A percentile compares a stretch with the other conserved stretches of the same genome.
These are phyloP conservation scores for Casaregolazyma suthepensis DNA, from an alignment of 1,139 yeast species.

Conservation along the genomic window DNA sequence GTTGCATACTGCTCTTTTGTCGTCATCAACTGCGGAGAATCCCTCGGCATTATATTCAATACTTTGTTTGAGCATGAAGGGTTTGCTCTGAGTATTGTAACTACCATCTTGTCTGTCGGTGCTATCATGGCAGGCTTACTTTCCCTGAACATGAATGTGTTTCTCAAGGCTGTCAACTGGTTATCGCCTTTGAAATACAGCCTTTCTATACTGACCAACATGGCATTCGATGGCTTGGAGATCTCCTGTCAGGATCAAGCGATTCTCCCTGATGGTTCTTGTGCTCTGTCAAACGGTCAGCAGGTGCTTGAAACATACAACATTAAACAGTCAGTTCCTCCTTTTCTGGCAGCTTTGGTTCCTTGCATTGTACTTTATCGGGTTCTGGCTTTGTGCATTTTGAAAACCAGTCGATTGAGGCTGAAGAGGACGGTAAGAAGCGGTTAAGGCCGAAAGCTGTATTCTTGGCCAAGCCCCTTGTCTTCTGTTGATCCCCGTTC, in stretches of 20 bases:
- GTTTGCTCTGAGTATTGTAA: slow-evolving; percentile 65
- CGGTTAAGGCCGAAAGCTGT: neutral
- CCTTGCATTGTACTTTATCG: slow-evolving; percentile 35
- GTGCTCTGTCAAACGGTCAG: slow-evolving; percentile 45
- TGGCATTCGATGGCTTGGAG: slow-evolving; percentile 40
- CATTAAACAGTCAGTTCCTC: slow-evolving; percentile 32
- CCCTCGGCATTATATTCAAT: slow-evolving; percentile 72
- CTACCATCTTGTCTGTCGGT: slow-evolving; percentile 59
- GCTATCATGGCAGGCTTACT: slow-evolving; percentile 83
- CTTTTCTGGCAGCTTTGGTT: slow-evolving; percentile 32
- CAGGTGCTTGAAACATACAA: slow-evolving; percentile 44
- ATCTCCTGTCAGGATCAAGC: slow-evolving; percentile 40
- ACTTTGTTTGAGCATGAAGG: slow-evolving; percentile 73
- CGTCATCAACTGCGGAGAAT: slow-evolving; percentile 71
- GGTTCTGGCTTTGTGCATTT: slow-evolving; percentile 31
- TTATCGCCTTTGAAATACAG: slow-evolving; percentile 69
- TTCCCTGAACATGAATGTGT: slow-evolving; percentile 66
- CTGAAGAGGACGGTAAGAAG: slow-evolving; percentile 9
- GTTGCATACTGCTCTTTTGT: slow-evolving; percentile 51
- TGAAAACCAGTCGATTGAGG: slow-evolving; percentile 25
- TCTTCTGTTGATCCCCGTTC: neutral
- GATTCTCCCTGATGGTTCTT: slow-evolving; percentile 30
- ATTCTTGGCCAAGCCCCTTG: too few species aligned
- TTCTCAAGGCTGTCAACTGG: slow-evolving; percentile 65
- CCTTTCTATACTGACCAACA: slow-evolving; percentile 47